Conservation (phyloP, 2,329 filamentous ascomycete genomes). For the Sporothrix inflata region DNA sequence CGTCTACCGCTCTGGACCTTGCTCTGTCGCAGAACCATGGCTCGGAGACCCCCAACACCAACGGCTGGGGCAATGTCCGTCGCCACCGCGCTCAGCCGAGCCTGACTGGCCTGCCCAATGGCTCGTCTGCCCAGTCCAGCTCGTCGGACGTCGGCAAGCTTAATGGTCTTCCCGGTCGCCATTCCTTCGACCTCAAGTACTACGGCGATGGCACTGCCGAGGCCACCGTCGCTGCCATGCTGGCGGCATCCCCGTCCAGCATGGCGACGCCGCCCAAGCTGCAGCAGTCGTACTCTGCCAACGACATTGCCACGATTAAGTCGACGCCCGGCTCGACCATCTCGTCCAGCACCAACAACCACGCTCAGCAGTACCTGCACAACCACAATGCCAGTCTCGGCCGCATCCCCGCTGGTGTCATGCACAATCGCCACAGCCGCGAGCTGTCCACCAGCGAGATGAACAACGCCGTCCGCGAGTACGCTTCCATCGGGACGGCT, state of each 20-base stretch:
- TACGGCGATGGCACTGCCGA: conserved; percentile 52
- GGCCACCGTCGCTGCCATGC: conserved; percentile 45
- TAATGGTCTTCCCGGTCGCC: conserved; percentile 54
- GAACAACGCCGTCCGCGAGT: conserved; percentile 50
- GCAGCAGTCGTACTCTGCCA: conserved; percentile 86
- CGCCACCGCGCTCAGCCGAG: conserved; percentile 71
- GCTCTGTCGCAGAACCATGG: conserved; percentile 70
- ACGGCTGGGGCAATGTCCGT: conserved; percentile 65
- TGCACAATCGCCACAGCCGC: conserved; percentile 71
- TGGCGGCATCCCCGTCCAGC: conserved; percentile 53
- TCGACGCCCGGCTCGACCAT: conserved; percentile 57
- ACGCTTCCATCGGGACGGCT: conserved; percentile 67
- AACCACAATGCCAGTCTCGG: conserved; percentile 83
- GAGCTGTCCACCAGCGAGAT: conserved; percentile 62
- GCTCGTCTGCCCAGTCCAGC: conserved; percentile 43
- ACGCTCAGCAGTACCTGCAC: conserved; percentile 67
- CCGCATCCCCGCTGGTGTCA: conserved; percentile 70
- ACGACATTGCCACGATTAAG: conserved; percentile 86
- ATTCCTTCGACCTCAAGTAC: conserved; percentile 63
- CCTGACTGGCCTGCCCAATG: conserved; percentile 52
- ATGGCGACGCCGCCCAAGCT: conserved; percentile 72
- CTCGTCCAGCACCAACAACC: conserved; percentile 56
- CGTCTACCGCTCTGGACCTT: conserved; percentile 79
- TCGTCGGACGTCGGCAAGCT: conserved; percentile 52
- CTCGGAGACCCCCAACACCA: conserved; percentile 54